phyloP scores from a whole-genome alignment of 1,284 basidiomycete species.

The Anthracocystis setariae region DNA sequence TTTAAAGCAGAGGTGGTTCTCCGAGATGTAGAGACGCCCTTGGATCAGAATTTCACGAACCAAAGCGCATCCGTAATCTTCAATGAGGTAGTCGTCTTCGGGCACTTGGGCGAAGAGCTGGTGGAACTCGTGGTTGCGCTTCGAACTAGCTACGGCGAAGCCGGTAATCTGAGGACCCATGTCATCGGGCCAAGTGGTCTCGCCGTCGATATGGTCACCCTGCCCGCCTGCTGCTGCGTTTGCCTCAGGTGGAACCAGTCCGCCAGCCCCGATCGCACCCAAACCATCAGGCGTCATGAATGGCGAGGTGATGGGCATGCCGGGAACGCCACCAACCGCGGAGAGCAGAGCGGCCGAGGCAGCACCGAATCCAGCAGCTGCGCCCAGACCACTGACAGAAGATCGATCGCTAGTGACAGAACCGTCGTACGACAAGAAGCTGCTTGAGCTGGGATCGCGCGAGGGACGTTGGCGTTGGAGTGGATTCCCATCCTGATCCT shows the following conservation, averaged over 20 bases:
- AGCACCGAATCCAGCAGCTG: slow-evolving; percentile 54
- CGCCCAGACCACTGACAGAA: slow-evolving; percentile 50
- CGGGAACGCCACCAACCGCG: slow-evolving; percentile 40
- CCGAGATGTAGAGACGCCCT: slow-evolving; percentile 94
- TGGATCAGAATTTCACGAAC: slow-evolving; percentile 96
- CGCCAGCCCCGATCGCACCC: slow-evolving; percentile 27
- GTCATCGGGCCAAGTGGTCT: slow-evolving; percentile 45
- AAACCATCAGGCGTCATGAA: slow-evolving; percentile 42
- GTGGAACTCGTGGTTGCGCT: slow-evolving; percentile 95
- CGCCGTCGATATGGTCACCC: slow-evolving; percentile 48
- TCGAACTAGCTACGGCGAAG: slow-evolving; percentile 95
- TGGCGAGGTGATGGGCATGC: slow-evolving; percentile 35
- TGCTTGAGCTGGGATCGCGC: slow-evolving; percentile 36
- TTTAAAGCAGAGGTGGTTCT: slow-evolving; percentile 97
- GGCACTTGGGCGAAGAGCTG: slow-evolving; percentile 85
- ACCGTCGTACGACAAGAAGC: slow-evolving; percentile 46
- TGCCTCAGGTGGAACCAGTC: slow-evolving; percentile 28
- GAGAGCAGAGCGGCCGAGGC: slow-evolving; percentile 53
- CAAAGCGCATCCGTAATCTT: slow-evolving; percentile 98
- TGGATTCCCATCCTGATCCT: slow-evolving; percentile 38
- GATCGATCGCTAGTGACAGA: slow-evolving; percentile 47
- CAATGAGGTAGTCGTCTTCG: slow-evolving; percentile 96
- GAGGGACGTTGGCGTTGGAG: slow-evolving; percentile 14
- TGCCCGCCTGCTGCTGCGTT: slow-evolving; percentile 37
- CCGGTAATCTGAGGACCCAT: slow-evolving; percentile 71